phyloP scores from a whole-genome alignment of 2,329 filamentous ascomycete species.

The Thelonectria discophora region DNA sequence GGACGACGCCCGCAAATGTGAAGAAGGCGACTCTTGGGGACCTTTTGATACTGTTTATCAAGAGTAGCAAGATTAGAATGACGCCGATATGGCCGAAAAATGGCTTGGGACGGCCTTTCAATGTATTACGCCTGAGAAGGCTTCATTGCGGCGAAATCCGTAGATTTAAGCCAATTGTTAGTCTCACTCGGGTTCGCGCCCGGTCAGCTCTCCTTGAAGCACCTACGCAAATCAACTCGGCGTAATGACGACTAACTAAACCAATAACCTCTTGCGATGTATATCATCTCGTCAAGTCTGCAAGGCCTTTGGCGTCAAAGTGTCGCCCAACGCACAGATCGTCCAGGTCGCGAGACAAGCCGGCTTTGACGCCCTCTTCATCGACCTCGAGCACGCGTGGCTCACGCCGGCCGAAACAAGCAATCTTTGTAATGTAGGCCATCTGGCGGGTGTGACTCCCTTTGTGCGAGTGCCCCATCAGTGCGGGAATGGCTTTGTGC shows the following conservation, averaged over 20 bases:
- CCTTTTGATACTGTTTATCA: neutral
- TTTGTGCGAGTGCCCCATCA: conserved; percentile 47
- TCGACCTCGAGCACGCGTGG: conserved; percentile 50
- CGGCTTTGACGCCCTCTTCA: conserved; percentile 50
- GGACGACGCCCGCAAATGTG: neutral
- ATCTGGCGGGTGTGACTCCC: conserved; percentile 42
- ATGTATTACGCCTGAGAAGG: neutral
- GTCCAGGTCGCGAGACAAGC: conserved; percentile 16
- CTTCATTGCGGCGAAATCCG: neutral
- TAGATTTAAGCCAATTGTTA: neutral
- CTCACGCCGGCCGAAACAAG: conserved; percentile 45
- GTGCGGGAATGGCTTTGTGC: conserved; percentile 46
- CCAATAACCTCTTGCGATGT: conserved; percentile 13
- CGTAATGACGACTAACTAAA: conserved; percentile 5
- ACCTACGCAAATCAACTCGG: neutral
- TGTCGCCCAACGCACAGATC: conserved; percentile 11
- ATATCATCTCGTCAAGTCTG: conserved; percentile 16
- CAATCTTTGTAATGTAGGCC: conserved; percentile 41
- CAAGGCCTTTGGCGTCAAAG: conserved; percentile 22
- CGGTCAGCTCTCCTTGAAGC: too few relatives aligned
- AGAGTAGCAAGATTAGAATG: neutral
- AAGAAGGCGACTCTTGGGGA: neutral
- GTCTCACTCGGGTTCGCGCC: neutral
- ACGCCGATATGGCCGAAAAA: neutral
- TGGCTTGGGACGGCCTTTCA: neutral